Evolutionary conservation across 2,329 filamentous ascomycete species (phyloP), one percentile per base, ranked within the genome.

Genomic region (Colletotrichum aenigma): DNA sequence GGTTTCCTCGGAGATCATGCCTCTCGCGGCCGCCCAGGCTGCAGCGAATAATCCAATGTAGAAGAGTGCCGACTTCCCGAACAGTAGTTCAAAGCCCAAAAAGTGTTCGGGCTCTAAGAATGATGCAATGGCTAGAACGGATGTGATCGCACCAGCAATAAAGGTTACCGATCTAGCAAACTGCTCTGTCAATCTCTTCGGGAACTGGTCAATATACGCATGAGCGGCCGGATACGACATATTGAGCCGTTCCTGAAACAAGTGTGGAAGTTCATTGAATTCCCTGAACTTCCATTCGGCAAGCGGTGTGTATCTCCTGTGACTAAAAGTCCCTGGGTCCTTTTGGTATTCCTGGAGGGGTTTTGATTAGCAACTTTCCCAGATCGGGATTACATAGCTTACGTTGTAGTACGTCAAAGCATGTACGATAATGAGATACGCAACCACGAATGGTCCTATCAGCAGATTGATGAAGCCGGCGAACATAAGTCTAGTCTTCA

Each of bases 241-340:
- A 78, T 98, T 96, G 56, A 96, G 88, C 24, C 97, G 93, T 78
- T 96, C 94, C 76, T 96, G 91, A 80, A 98, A 99, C 3, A 98
- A 89, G 84, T 99, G 97, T 72, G 94, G 94, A 2, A 99, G 89
- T 84, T 99, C 97, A 81, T 99, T 99, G 89, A 98, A 99, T 83
- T 98, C 96, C 64, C 97, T 93, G 78, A 99, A 98, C 81, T 98
- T 98, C 97, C 97, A 99, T 83, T 98, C 94, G 0, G 97, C 97
- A 66, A 98, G 91, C 2, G 96, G 95, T 0, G 96, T 98, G 82
- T 98, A 99, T 78, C 96, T 93, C 55, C 97, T 93, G 18, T 95
- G 94, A n/a, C 95, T 94, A 48, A 98, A 91, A 77, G 96, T 93
- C 1, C 95, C 93, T 0, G 95, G 96, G 77, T 98, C 98, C 81